Evolutionary conservation across 2,329 filamentous ascomycete genomes (phyloP).

Genomic region (Cordyceps cicadae): DNA sequence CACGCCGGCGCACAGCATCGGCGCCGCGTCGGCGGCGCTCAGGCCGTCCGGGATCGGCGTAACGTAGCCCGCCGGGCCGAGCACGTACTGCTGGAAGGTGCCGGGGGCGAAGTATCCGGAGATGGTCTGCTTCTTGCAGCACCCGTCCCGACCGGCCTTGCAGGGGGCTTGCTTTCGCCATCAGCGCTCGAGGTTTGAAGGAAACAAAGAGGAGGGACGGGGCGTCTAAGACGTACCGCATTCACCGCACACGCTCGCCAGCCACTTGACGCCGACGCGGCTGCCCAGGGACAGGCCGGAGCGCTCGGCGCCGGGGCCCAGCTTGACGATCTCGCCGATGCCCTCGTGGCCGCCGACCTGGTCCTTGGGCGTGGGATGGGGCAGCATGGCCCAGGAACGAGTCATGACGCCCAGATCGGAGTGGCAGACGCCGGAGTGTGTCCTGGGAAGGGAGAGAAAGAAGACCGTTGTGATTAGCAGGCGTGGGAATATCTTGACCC

Average conservation of each 20-base stretch:
- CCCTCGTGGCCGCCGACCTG: constrained; percentile 59
- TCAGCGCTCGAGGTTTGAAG: no score
- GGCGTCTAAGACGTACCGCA: constrained; percentile 23
- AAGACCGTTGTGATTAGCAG: neutral
- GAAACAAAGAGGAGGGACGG: no score
- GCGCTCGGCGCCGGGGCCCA: constrained; percentile 51
- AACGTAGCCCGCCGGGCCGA: constrained; percentile 30
- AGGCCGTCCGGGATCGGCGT: constrained; percentile 32
- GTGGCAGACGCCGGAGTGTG: constrained; percentile 21
- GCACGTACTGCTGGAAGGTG: constrained; percentile 20
- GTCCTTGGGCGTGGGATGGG: constrained; percentile 5
- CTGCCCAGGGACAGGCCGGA: constrained; percentile 55
- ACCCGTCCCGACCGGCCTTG: constrained; percentile 14
- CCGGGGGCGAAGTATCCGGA: constrained; percentile 21
- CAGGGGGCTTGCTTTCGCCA: constrained; percentile 1
- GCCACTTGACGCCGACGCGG: constrained; percentile 63
- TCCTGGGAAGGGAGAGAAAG: constrained; percentile 4
- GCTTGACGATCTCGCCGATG: constrained; percentile 55
- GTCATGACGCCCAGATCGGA: constrained; percentile 17
- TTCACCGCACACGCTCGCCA: constrained; percentile 47
- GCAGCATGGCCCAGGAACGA: constrained; percentile 9
- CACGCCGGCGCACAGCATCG: constrained; percentile 60
- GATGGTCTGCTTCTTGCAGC: constrained; percentile 18
- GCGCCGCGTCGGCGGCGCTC: constrained; percentile 34
- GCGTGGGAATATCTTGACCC: neutral